Percentiles rank a stretch among this genome's conserved stretches.
These are phyloP conservation scores for Cutaneotrichosporon dermatis DNA, from an alignment of 1,284 basidiomycete species.

Conservation along the genomic window DNA sequence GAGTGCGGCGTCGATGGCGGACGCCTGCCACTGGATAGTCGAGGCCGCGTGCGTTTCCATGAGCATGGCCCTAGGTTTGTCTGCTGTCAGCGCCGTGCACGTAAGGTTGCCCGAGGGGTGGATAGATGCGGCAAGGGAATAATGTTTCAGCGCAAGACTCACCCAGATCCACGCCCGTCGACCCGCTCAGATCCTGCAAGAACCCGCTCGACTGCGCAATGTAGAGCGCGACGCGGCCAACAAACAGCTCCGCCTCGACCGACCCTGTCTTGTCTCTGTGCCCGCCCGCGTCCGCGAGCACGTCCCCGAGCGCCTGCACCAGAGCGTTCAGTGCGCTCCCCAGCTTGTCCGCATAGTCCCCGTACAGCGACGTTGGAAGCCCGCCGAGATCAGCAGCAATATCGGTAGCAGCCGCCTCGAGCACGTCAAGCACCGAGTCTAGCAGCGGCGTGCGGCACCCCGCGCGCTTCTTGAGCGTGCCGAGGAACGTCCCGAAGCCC, in stretches of 20 bases:
- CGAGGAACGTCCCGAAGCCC: constrained; percentile 34
- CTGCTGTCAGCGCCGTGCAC: constrained; percentile 6
- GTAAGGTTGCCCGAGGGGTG: too few species aligned
- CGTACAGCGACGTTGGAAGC: constrained; percentile 23
- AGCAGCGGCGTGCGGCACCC: constrained; percentile 39
- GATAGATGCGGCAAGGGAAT: too few species aligned
- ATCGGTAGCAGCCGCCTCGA: constrained; percentile 32
- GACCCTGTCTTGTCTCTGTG: constrained; percentile 23
- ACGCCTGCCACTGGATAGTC: constrained; percentile 28
- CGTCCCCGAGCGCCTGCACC: constrained; percentile 26
- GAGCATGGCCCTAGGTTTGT: constrained; percentile 14
- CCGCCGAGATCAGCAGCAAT: constrained; percentile 36
- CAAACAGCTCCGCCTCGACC: constrained; percentile 40
- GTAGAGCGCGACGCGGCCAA: constrained; percentile 43
- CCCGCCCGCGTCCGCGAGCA: constrained; percentile 26
- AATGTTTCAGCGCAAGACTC: constrained; percentile 4
- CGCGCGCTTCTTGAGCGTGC: constrained; percentile 34
- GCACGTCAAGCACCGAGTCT: constrained; percentile 30
- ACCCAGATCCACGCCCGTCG: constrained; percentile 19
- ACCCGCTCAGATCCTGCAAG: constrained; percentile 27
- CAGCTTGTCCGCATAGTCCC: constrained; percentile 26
- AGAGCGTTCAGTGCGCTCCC: constrained; percentile 24
- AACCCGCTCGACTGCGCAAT: constrained; percentile 31
- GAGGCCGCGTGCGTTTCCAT: constrained; percentile 31
- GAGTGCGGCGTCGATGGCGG: constrained; percentile 23